Evolutionary conservation across 805 yeast species (phyloP).

Genomic region (Candida stauntonica): DNA sequence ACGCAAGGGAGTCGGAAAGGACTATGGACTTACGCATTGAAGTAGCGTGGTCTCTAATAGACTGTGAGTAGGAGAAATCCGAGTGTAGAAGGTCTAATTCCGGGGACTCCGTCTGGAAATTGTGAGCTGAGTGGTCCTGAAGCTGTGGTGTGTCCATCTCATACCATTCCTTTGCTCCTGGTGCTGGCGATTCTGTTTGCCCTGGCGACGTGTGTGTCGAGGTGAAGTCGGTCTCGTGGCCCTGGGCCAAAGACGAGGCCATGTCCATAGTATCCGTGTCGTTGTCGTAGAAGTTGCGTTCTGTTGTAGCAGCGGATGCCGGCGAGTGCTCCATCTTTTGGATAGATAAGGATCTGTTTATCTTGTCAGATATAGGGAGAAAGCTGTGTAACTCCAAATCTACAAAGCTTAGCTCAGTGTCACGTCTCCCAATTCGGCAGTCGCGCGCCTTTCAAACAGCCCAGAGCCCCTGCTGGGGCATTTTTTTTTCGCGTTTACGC

Average conservation of each 20-base stretch:
- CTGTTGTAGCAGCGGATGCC: conserved; percentile 9
- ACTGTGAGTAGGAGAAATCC: conserved; percentile 20
- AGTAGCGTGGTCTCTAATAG: conserved; percentile 18
- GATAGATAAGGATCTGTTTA: no score
- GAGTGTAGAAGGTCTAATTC: conserved; percentile 18
- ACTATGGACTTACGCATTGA: conserved; percentile 23
- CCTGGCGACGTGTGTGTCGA: conserved; percentile 10
- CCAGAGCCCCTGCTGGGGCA: no score
- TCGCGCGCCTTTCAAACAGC: not conserved
- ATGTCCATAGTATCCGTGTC: no score
- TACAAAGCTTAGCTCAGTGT: not conserved
- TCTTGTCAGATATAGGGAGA: no score
- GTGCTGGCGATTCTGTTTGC: not conserved
- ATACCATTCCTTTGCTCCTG: conserved; percentile 6
- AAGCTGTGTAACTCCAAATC: no score
- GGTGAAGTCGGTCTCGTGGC: conserved; percentile 11
- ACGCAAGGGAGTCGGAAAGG: conserved; percentile 24
- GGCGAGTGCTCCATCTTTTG: conserved; percentile 7
- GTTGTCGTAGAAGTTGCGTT: not conserved
- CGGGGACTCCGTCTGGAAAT: conserved; percentile 18
- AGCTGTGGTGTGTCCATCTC: conserved; percentile 12
- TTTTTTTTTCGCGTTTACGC: not conserved
- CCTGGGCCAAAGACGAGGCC: conserved; percentile 5
- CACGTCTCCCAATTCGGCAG: not conserved
- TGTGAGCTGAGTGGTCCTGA: conserved; percentile 1